Evolutionary conservation across 2,329 filamentous ascomycete species (phyloP), one percentile per base, ranked within the genome.

Genomic region (Phyllosticta ampelicida): DNA sequence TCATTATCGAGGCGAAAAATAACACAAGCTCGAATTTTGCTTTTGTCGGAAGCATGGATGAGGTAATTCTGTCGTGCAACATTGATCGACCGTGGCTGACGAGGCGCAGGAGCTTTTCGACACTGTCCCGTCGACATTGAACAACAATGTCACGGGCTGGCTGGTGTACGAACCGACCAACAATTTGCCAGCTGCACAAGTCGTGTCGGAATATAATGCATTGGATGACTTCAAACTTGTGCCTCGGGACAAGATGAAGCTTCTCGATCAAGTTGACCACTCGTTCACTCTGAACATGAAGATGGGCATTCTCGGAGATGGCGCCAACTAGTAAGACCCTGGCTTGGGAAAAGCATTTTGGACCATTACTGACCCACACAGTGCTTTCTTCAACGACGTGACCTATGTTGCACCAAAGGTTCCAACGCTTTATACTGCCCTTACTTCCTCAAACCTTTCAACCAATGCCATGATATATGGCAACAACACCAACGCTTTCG

Each of bases 391-490:
- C 71, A 91, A 92, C 75, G 85, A 88, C 70, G 82, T 89, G 62
- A 89, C 87, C 28, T 95, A 91, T 69, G 80, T 81, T 3, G 58
- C 73, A 0, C 89, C 87, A 53, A 88, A 89, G 68, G 89, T 95
- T 0, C 90, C 90, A 0, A 84, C 86, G 0, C 77, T 95, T 0
- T 95, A 90, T 76, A 89, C 86, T 0, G 88, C 80, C 1, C 76
- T 95, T 3, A 83, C 82, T 3, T 80, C 82, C 36, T 74, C 76
- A n/a, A 70, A 74, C 6, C 79, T 78, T 60, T 70, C 71, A 2
- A 72, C 71, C 3, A 72, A 77, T 58, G 26, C 51, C 4, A 10
- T 20, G 2, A 71, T 75, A 21, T 77, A 80, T 60, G 82, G 81
- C 20, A 70, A 76, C 11, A 80, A 83, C 66, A 76, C 76, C 3